Percentiles rank a stretch among this genome's conserved stretches.
phyloP scores from a whole-genome alignment of 371 early-diverging fungal species.

The Actinomucor elegans region DNA sequence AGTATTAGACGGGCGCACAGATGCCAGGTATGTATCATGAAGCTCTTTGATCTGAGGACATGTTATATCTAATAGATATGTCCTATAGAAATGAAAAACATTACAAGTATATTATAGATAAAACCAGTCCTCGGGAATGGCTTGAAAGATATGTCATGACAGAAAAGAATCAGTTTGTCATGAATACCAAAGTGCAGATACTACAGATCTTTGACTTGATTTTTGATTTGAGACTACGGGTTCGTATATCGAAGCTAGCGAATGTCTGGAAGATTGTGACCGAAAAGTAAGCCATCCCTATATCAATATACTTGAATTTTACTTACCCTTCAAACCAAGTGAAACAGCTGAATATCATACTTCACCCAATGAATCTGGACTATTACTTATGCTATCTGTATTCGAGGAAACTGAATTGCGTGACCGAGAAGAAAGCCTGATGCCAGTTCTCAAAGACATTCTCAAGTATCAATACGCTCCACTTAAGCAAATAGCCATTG shows the following conservation, averaged over 20 bases:
- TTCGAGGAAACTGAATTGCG: conserved; percentile 32
- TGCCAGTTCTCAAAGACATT: conserved; percentile 53
- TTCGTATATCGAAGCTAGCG: conserved; percentile 36
- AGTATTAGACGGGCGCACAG: conserved; percentile 49
- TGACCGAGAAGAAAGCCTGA: conserved; percentile 37
- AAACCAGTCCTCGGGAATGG: conserved; percentile 21
- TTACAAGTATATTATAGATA: conserved; percentile 16
- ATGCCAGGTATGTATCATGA: conserved; percentile 23
- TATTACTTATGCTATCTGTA: background rate
- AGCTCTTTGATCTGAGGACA: background rate
- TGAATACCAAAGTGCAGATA: conserved; percentile 53
- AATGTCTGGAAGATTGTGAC: conserved; percentile 24
- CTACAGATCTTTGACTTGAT: conserved; percentile 49
- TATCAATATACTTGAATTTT: no score
- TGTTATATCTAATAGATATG: no score
- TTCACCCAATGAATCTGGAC: background rate
- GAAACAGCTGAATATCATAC: background rate
- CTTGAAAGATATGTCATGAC: conserved; percentile 40
- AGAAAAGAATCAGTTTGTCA: conserved; percentile 39
- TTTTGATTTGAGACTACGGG: conserved; percentile 43
- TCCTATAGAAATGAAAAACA: conserved; percentile 32
- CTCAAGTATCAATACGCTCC: conserved; percentile 49
- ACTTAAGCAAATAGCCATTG: conserved; percentile 43
- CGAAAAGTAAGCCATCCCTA: conserved; percentile 23
- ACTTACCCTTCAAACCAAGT: background rate